phyloP scores from a whole-genome alignment of 306 rosid species.

The Quercus ilex region DNA sequence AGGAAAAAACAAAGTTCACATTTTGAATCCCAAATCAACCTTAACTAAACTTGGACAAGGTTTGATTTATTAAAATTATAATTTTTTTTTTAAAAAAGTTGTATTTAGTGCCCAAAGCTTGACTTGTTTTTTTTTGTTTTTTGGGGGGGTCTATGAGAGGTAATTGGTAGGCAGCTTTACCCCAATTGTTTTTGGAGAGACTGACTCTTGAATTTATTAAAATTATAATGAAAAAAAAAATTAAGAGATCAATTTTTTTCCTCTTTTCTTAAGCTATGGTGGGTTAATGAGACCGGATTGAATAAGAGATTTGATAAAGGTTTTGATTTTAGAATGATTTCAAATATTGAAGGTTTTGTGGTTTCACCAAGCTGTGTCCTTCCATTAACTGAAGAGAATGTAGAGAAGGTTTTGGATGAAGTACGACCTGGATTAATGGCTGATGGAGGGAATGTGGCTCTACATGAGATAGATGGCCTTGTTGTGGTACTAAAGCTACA shows the following conservation, averaged over 20 bases:
- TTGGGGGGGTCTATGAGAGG: no score
- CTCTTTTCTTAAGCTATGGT: neutral
- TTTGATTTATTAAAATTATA: neutral
- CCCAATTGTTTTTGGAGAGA: no score
- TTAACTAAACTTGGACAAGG: neutral
- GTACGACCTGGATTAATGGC: conserved; percentile 93
- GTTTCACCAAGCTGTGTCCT: conserved; percentile 75
- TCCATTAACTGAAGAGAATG: conserved; percentile 92
- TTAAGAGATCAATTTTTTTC: neutral
- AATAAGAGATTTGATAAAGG: conserved; percentile 3
- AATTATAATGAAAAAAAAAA: neutral
- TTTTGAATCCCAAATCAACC: neutral
- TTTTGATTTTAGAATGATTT: conserved; percentile 19
- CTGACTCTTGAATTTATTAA: neutral
- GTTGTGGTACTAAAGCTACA: conserved; percentile 83
- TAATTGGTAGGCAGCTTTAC: no score
- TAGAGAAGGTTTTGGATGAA: conserved; percentile 92
- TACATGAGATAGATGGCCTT: conserved; percentile 97
- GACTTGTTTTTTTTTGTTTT: no score
- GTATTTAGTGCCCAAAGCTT: no score
- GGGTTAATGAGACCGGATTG: neutral
- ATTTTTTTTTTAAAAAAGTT: neutral
- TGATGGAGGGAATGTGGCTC: conserved; percentile 96
- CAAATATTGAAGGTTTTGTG: conserved; percentile 47
- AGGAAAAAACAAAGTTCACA: neutral